Evolutionary conservation across 495 filamentous ascomycete species (phyloP), one percentile per base, ranked within the genome.

Genomic region (Beverwykella pulmonaria): DNA sequence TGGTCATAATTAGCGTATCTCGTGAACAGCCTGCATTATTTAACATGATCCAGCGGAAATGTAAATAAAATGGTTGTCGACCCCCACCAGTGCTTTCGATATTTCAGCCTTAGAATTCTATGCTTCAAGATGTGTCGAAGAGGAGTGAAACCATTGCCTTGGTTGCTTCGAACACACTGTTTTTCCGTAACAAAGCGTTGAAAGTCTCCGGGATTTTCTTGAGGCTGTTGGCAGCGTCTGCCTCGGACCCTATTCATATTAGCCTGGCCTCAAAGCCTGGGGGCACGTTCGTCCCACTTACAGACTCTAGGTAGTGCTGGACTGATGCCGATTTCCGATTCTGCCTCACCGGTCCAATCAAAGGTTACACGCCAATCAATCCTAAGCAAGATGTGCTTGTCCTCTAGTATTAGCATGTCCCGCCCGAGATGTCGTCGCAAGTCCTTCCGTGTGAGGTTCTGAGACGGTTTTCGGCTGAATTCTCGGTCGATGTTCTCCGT

Each of bases 291-390:
- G 27, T 34, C 15, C 20, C n/a, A 72, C 70, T 67, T 64, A 72
- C 86, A 87, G 52, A 77, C 82, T 50, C 73, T 75, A 30, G 84
- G 84, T 20, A 81, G 63, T 12, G 78, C 75, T 2, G 82, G 78
- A 61, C 78, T 61, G 27, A 82, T 78, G 1, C 73, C 68, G 26
- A 88, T 71, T 52, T 74, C 74, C 61, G 80, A 84, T 72, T 82
- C 78, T 5, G 84, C 84, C 71, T 88, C 84, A 5, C 86, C 86
- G 0, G 83, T 85, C 84, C 84, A 87, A 69, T 87, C 85, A 73
- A 88, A 87, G 14, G 75, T 70, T 41, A 87, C 83, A 30, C 69
- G 72, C 86, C 86, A 88, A 10, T 9, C 25, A 15, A 77, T 41
- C 32, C 70, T 61, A 15, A 77, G 46, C 27, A 72, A 9, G 10